These are phyloP conservation scores for Elaeis oleifera DNA, from an alignment of 202 grass and related monocot species.

Conservation along the genomic window DNA sequence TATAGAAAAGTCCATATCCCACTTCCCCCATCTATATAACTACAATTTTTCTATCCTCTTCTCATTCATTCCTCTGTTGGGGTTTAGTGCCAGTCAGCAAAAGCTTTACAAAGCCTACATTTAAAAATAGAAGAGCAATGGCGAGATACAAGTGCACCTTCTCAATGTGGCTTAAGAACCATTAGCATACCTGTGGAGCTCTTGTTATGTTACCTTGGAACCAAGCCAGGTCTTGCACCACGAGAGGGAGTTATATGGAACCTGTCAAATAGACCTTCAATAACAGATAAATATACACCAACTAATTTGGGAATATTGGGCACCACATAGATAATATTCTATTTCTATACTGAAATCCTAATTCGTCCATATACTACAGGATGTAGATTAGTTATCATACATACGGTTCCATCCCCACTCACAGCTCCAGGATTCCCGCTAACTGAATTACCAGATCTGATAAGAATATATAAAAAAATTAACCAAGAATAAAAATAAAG, in stretches of 20 bases:
- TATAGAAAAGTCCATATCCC: too few species aligned
- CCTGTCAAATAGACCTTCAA: conserved; percentile 39
- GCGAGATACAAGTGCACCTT: too few species aligned
- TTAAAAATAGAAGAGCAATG: too few species aligned
- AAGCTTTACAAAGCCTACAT: too few species aligned
- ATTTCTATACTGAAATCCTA: too few species aligned
- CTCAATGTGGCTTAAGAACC: neutral
- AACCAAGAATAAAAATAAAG: conserved; percentile 17
- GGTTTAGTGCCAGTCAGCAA: too few species aligned
- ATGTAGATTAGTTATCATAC: conserved; percentile 22
- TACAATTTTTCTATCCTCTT: too few species aligned
- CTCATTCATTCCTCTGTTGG: too few species aligned
- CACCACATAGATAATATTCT: too few species aligned
- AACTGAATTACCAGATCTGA: conserved; percentile 93
- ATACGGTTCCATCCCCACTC: conserved; percentile 87
- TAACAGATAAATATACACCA: conserved; percentile 14
- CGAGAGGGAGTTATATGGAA: conserved; percentile 87
- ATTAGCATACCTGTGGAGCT: conserved; percentile 65
- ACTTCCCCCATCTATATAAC: too few species aligned
- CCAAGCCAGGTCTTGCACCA: conserved; percentile 97
- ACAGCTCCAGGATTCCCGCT: conserved; percentile 57
- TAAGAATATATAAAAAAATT: conserved; percentile 36
- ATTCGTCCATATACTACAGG: neutral
- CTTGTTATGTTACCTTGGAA: conserved; percentile 91
- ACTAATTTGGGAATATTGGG: neutral